A percentile compares a stretch with the other conserved stretches of the same genome.
phyloP scores from a whole-genome alignment of 2,329 filamentous ascomycete species.

The Phaeosphaeriaceae sp. region DNA sequence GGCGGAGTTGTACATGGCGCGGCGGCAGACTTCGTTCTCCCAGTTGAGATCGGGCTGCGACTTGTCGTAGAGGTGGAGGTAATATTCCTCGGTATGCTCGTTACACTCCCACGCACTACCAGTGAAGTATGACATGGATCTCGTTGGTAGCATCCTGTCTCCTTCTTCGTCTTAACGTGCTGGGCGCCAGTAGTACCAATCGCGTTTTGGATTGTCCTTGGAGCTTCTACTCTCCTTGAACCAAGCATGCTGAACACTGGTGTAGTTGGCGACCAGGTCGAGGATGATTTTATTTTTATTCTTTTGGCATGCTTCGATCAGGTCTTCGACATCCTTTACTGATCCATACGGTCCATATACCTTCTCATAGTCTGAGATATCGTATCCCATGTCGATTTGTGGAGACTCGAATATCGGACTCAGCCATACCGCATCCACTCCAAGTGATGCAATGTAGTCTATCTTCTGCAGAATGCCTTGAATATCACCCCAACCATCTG shows the following conservation, averaged over 20 bases:
- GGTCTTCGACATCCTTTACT: constrained; percentile 67
- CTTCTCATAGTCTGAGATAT: constrained; percentile 71
- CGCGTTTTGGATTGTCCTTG: constrained; percentile 67
- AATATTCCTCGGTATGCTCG: constrained; percentile 56
- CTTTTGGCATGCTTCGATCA: constrained; percentile 66
- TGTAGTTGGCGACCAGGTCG: constrained; percentile 81
- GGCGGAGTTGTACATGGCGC: constrained; percentile 54
- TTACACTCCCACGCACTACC: constrained; percentile 55
- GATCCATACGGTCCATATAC: constrained; percentile 72
- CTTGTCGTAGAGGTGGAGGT: constrained; percentile 55
- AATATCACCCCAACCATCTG: constrained; percentile 67
- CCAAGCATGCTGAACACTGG: constrained; percentile 74
- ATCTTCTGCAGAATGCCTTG: constrained; percentile 69
- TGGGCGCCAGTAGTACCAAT: constrained; percentile 76
- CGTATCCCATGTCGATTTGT: constrained; percentile 74
- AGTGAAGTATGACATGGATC: constrained; percentile 52
- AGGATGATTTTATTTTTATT: constrained; percentile 75
- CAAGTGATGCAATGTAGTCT: constrained; percentile 62
- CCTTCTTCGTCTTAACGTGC: constrained; percentile 61
- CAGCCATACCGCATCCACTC: constrained; percentile 71
- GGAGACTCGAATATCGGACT: constrained; percentile 71
- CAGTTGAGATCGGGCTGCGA: constrained; percentile 59
- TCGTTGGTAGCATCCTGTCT: constrained; percentile 65
- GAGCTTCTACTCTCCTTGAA: constrained; percentile 71
- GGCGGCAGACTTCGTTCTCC: constrained; percentile 54